Evolutionary conservation across 2,329 filamentous ascomycete species (phyloP), one percentile per base, ranked within the genome.

Genomic region (Whalleya microplaca): DNA sequence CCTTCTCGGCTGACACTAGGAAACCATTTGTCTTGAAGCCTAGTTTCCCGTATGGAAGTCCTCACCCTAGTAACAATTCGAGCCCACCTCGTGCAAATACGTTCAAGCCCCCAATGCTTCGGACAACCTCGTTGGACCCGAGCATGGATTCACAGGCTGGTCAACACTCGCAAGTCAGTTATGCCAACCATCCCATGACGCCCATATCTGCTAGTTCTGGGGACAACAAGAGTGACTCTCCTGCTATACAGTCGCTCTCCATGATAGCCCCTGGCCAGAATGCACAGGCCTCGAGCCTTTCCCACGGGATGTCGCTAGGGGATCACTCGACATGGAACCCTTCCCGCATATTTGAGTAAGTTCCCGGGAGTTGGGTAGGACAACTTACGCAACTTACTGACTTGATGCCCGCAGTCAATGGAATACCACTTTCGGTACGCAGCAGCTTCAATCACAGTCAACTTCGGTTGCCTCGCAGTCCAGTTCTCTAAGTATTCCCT

Each of bases 391-490:
- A n/a, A 19, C 8, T 44, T 27, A 44, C 59, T 70, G 59, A 66
- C 52, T 37, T 44, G 49, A 51, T 66, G 75, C 6, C 43, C 64
- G 61, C 68, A 96, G 93, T 74, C 92, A 96, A 80, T 98, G 94
- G 93, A 93, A 96, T 75, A 88, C 90, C 70, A 93, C 94, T 64
- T 98, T 97, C 78, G 91, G 92, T 80, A 90, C 88, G 73, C 86
- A 85, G 57, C 75, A 78, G 64, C 74, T 75, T 66, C 77, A 80
- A 67, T 69, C 77, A 62, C 73, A 75, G 61, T 72, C 73, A 59
- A 69, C 69, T 55, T 72, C 77, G 57, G 71, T 76, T 66, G 74
- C 73, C 65, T 71, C 78, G 64, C 78, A 80, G 68, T 72, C 76
- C 71, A 78, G 72, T 71, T 73, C 78, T 76, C 77, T 84, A 75